A percentile compares a stretch with the other conserved stretches of the same genome.
phyloP scores from a whole-genome alignment of 2,329 filamentous ascomycete species.

The Talaromyces sp. region DNA sequence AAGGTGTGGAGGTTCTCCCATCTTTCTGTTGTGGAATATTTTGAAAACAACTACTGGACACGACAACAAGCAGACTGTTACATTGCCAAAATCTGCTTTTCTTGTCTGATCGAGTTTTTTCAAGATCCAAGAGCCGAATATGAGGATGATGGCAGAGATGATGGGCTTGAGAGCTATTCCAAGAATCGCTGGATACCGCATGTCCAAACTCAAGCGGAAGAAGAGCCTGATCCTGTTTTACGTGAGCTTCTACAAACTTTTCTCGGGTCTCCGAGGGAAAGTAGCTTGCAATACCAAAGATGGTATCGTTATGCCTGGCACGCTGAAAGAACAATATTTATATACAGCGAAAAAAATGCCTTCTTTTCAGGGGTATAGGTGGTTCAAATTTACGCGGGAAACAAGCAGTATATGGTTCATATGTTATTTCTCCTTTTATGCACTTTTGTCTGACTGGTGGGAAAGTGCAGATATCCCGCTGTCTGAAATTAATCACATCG shows the following conservation, averaged over 20 bases:
- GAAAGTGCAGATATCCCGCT: background rate
- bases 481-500: background rate
- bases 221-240: background rate
- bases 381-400: background rate
- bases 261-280: background rate
- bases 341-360: no score
- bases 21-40: constrained; percentile 23
- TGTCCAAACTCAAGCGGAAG: background rate
- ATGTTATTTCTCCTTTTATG: constrained; percentile 1
- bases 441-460: background rate
- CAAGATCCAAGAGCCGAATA: background rate
- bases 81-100: constrained; percentile 1
- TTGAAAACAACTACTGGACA: constrained; percentile 15
- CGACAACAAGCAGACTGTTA: background rate
- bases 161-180: background rate
- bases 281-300: background rate
- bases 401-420: background rate
- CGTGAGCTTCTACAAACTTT: background rate
- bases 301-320: background rate
- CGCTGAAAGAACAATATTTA: no score
- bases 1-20: constrained; percentile 18
- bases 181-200: background rate
- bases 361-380: background rate
- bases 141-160: background rate
- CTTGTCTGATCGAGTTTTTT: background rate